Base-by-base conservation (phyloP, 305 asterid genomes). In the Fraxinus sp. region DNA sequence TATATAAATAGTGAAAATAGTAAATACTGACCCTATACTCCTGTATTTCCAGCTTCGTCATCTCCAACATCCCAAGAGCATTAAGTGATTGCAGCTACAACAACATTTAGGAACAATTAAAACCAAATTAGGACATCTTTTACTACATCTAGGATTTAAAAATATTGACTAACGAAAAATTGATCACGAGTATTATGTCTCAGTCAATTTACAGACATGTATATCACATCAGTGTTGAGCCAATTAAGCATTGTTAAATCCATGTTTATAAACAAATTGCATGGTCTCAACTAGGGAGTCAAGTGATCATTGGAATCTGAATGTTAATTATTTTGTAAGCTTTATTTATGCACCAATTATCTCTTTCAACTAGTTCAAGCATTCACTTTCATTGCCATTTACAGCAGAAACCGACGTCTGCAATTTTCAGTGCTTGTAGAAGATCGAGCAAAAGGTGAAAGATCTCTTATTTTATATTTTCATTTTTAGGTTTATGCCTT, bases 61-160 rank as follows among this genome's bases (percentile, higher is more conserved):
- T 85, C 91, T 92, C 95, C 88, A 93, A 55, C 68, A 84, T 64
- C 76, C 91, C 92, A 84, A 92, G 92, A 85, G 94, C 91, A 87
- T 92, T 89, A 72, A 93, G 83, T 57, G 98, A 91, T 86, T 95
- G 97, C 82, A 93, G 87, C 98, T 95, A 91, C 94, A 77, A 91
- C 94, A 77, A 87, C 80, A 83, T 77, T 84, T 44, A 75, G 26
- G 59, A 28, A 41, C 70, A 59, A 89, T 11, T 59, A 80, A 57
- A 76, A 82, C 3, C 11, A 62, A 80, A 64, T 82, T 71, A 83
- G 37, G 74, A 77, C 24, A 74, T 66, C 68, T 84, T 71, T 59
- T 66, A 62, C 80, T 59, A 28, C 24, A 52, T 59, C 83, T 46
- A 57, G 36, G 36, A 68, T 74, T 76, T 9, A 16, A 32, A 59